Percentiles rank a stretch among this genome's conserved stretches.
Conservation (phyloP, 129 eudicot species). For the Escallonia rubra region DNA sequence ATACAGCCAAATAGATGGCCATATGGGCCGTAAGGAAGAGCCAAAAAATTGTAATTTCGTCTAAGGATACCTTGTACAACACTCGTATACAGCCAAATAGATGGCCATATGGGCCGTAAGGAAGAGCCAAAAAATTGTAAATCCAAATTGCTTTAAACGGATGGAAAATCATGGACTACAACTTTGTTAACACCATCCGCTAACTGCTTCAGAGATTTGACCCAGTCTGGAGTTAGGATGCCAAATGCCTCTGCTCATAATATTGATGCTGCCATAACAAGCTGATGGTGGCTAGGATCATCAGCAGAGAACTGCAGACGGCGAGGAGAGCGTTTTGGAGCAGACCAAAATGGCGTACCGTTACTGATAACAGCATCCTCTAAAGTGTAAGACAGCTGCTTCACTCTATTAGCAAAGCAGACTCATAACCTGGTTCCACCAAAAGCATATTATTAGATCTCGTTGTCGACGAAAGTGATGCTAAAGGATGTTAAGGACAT, state of each 20-base stretch:
- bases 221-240: constrained; percentile 82
- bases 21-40: not conserved
- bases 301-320: constrained; percentile 60
- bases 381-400: constrained; percentile 78
- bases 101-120: not conserved
- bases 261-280: constrained; percentile 64
- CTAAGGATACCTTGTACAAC: too few species aligned
- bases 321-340: constrained; percentile 88
- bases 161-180: constrained; percentile 66
- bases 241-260: constrained; percentile 90
- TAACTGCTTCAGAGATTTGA: constrained; percentile 39
- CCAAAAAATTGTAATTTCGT: too few species aligned
- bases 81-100: too few species aligned
- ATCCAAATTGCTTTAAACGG: too few species aligned
- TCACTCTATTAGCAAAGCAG: constrained; percentile 79
- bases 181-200: constrained; percentile 73
- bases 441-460: constrained; percentile 5
- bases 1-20: too few species aligned
- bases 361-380: constrained; percentile 80
- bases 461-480: not conserved
- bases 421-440: constrained; percentile 66
- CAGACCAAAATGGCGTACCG: constrained; percentile 87
- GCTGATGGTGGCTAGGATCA: constrained; percentile 65
- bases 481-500: not conserved
- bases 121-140: too few species aligned